These are phyloP conservation scores for Apiospora pterosperma DNA, from an alignment of 2,329 filamentous ascomycete genomes.

Conservation along the genomic window DNA sequence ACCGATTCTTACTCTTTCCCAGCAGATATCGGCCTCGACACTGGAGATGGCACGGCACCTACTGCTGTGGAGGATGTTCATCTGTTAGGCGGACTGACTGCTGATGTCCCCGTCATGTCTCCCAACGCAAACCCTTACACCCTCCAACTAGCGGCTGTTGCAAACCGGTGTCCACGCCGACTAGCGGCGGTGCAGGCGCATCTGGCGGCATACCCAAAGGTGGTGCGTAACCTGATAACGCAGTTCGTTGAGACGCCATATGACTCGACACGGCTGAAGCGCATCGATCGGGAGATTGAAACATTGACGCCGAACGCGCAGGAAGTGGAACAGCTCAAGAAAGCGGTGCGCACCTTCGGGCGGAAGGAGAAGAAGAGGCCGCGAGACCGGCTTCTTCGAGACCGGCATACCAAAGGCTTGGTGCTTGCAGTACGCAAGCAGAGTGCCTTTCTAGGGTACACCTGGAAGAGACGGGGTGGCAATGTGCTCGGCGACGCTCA, in stretches of 20 bases:
- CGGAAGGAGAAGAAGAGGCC: slow-evolving; percentile 72
- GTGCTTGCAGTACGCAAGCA: slow-evolving; percentile 80
- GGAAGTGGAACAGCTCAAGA: slow-evolving; percentile 38
- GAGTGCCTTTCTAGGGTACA: slow-evolving; percentile 86
- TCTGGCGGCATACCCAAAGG: slow-evolving; percentile 35
- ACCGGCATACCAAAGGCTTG: slow-evolving; percentile 59
- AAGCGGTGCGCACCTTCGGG: slow-evolving; percentile 50
- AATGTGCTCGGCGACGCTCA: neutral
- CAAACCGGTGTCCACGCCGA: slow-evolving; percentile 19
- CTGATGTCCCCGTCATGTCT: slow-evolving; percentile 13
- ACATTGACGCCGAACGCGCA: slow-evolving; percentile 28
- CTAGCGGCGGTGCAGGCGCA: slow-evolving; percentile 25
- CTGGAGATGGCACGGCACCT: neutral
- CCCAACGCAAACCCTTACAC: slow-evolving; percentile 4
- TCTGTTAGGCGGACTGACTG: neutral
- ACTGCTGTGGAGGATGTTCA: neutral
- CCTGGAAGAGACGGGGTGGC: slow-evolving; percentile 56
- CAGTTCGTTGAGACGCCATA: slow-evolving; percentile 45
- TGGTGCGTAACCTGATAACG: slow-evolving; percentile 40
- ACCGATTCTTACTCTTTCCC: slow-evolving; percentile 15
- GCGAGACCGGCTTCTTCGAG: slow-evolving; percentile 80
- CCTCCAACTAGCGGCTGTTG: neutral
- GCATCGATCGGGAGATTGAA: slow-evolving; percentile 47
- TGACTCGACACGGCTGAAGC: slow-evolving; percentile 44
- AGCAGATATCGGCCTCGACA: slow-evolving; percentile 4